phyloP scores from a whole-genome alignment of 2,329 filamentous ascomycete species.

The Pestalotiopsis sp. region DNA sequence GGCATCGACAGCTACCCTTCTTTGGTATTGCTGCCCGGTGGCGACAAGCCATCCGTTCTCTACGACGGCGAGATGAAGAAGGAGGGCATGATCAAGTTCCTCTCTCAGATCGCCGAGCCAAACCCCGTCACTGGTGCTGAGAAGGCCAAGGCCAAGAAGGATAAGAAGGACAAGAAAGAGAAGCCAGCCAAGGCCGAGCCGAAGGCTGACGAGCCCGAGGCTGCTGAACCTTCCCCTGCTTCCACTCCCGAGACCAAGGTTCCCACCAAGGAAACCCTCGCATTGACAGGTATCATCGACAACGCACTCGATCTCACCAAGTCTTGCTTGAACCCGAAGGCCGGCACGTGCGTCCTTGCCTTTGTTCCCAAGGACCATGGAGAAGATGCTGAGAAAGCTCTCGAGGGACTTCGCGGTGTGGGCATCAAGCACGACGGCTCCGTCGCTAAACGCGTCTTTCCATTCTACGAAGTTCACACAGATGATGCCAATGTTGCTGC shows the following conservation, averaged over 20 bases:
- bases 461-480: conserved; percentile 75
- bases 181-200: conserved; percentile 32
- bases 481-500: conserved; percentile 58
- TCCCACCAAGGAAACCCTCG: conserved; percentile 49
- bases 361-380: conserved; percentile 62
- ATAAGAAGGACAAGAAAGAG: conserved; percentile 45
- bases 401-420: conserved; percentile 71
- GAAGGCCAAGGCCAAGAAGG: conserved; percentile 31
- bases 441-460: conserved; percentile 72
- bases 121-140: conserved; percentile 66
- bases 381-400: conserved; percentile 55
- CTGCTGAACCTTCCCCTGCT: conserved; percentile 30
- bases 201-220: conserved; percentile 42
- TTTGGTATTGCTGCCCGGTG: conserved; percentile 76
- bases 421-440: conserved; percentile 70
- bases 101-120: conserved; percentile 76
- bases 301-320: conserved; percentile 66
- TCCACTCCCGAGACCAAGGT: conserved; percentile 45
- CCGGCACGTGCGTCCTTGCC: conserved; percentile 81
- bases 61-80: conserved; percentile 89
- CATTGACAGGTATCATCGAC: conserved; percentile 67
- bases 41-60: conserved; percentile 66
- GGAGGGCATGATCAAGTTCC: conserved; percentile 77
- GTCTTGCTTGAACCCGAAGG: conserved; percentile 74
- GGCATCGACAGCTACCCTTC: conserved; percentile 78